phyloP scores from a whole-genome alignment of 352 stramenopile genomes.

The Thraustochytrium striatum region DNA sequence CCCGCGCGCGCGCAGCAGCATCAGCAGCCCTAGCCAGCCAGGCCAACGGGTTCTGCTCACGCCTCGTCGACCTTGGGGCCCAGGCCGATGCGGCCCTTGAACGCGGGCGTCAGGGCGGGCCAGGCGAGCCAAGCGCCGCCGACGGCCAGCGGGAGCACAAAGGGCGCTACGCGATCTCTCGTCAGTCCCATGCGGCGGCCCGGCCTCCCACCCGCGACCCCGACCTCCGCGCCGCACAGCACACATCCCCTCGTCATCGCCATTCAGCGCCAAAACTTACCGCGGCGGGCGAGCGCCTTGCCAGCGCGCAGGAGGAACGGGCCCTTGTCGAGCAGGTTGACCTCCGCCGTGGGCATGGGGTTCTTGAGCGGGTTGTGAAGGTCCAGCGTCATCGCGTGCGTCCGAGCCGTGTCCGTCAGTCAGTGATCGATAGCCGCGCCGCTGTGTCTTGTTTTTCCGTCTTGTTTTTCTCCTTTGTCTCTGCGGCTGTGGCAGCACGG shows the following conservation, averaged over 20 bases:
- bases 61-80: conserved; percentile 39
- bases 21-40: too few species aligned
- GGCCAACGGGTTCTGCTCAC: too few species aligned
- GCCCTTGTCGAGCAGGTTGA: background rate
- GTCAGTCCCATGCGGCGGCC: too few species aligned
- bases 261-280: background rate
- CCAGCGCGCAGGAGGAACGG: background rate
- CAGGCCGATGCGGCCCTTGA: conserved; percentile 35
- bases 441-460: background rate
- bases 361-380: background rate
- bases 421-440: background rate
- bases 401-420: background rate
- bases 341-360: background rate
- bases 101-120: conserved; percentile 36
- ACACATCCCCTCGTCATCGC: background rate
- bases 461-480: background rate
- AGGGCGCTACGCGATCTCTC: background rate
- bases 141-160: background rate
- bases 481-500: background rate
- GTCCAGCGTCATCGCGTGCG: background rate
- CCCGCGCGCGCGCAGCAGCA: too few species aligned
- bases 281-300: background rate
- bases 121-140: conserved; percentile 30
- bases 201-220: too few species aligned
- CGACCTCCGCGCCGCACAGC: background rate